Conservation (phyloP, 495 filamentous ascomycete genomes). For the Aspergillus nanangensis region DNA sequence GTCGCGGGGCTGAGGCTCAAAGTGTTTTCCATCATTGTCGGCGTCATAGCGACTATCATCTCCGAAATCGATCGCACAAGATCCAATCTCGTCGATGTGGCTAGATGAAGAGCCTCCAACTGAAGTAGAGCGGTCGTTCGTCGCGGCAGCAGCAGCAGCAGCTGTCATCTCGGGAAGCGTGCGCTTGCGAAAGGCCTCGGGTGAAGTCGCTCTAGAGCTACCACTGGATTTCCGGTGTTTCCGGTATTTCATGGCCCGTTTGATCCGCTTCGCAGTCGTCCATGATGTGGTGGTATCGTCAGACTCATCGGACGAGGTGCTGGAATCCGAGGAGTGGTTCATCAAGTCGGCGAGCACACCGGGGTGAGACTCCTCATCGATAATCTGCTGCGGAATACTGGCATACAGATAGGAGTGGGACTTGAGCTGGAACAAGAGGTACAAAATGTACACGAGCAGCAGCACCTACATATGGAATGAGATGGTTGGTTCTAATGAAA, state of each 20-base stretch:
- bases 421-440: slow-evolving; percentile 87
- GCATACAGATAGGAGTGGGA: slow-evolving; percentile 89
- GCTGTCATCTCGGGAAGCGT: slow-evolving; percentile 17
- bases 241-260: slow-evolving; percentile 61
- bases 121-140: slow-evolving; percentile 20
- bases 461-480: slow-evolving; percentile 48
- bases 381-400: slow-evolving; percentile 82
- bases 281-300: slow-evolving; percentile 64
- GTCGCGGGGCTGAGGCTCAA: slow-evolving; percentile 27
- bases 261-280: slow-evolving; percentile 69
- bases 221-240: slow-evolving; percentile 70
- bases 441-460: slow-evolving; percentile 77
- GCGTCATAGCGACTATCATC: slow-evolving; percentile 32
- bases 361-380: slow-evolving; percentile 83
- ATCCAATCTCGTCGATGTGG: slow-evolving; percentile 33
- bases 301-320: slow-evolving; percentile 59
- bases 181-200: slow-evolving; percentile 21
- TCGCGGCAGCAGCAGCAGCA: neutral
- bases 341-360: slow-evolving; percentile 79
- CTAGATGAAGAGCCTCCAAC: slow-evolving; percentile 26
- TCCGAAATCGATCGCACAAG: slow-evolving; percentile 28
- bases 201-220: slow-evolving; percentile 59
- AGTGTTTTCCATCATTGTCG: slow-evolving; percentile 17
- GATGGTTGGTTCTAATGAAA: neutral
- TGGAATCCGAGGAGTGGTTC: slow-evolving; percentile 62